Percentiles rank a stretch among this genome's conserved stretches.
phyloP scores from a whole-genome alignment of 2,329 filamentous ascomycete genomes.

The Colletotrichum noveboracense region DNA sequence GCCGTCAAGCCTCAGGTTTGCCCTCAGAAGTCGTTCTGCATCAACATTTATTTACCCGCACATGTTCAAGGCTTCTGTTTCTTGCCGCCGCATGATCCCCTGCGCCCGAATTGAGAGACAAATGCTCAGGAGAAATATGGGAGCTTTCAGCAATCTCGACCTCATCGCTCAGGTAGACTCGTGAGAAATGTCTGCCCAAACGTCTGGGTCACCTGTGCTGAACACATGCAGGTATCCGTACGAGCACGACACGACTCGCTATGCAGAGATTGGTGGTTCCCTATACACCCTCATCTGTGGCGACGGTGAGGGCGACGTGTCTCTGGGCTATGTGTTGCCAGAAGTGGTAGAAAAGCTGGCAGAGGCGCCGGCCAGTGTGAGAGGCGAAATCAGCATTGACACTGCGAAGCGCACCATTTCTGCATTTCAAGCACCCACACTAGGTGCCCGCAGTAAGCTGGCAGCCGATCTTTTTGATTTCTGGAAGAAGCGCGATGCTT shows the following conservation, averaged over 20 bases:
- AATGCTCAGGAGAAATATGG: constrained; percentile 25
- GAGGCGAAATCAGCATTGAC: constrained; percentile 67
- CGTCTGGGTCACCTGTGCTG: not conserved
- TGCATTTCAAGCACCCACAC: constrained; percentile 63
- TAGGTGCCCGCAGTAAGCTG: constrained; percentile 65
- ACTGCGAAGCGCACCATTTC: constrained; percentile 64
- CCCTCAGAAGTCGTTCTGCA: not conserved
- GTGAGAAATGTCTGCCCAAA: constrained; percentile 41
- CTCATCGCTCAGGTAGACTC: constrained; percentile 58
- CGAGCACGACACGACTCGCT: constrained; percentile 62
- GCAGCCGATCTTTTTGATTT: constrained; percentile 64
- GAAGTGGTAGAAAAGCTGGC: constrained; percentile 54
- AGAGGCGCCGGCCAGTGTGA: constrained; percentile 51
- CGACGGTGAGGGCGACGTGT: constrained; percentile 65
- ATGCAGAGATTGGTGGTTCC: constrained; percentile 59
- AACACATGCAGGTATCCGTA: constrained; percentile 74
- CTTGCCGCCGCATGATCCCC: not conserved
- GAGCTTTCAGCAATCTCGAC: constrained; percentile 48
- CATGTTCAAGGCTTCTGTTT: not conserved
- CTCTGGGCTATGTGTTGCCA: constrained; percentile 67
- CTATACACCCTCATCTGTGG: constrained; percentile 72
- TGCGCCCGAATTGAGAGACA: constrained; percentile 6
- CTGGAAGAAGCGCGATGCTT: constrained; percentile 74
- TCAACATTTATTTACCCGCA: not conserved
- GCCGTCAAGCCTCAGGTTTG: not conserved